A percentile compares a stretch with the other conserved stretches of the same genome.
phyloP scores from a whole-genome alignment of 148 eudicot genomes.

The Nyssa sinensis region DNA sequence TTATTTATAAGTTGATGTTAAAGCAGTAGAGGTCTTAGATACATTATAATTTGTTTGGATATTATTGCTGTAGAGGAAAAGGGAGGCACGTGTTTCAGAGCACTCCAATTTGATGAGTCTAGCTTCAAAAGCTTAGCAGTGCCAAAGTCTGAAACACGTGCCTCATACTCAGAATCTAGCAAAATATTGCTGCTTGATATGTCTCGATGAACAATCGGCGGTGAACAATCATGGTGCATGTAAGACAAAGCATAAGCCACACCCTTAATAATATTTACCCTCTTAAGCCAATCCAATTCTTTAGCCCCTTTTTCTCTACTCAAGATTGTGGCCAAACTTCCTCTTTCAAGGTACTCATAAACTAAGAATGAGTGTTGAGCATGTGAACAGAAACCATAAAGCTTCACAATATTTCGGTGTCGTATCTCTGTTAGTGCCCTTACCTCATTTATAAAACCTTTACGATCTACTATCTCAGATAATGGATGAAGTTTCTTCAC shows the following conservation, averaged over 20 bases:
- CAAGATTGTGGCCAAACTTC: not conserved
- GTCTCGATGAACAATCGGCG: not conserved
- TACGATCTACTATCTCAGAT: constrained; percentile 12
- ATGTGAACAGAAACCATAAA: constrained; percentile 36
- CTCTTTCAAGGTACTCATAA: constrained; percentile 28
- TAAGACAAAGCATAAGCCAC: constrained; percentile 6
- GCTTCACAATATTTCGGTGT: constrained; percentile 45
- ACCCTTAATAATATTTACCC: constrained; percentile 3
- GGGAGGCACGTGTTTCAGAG: too few relatives aligned
- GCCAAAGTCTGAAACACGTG: not conserved
- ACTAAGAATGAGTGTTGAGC: constrained; percentile 30
- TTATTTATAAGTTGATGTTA: too few relatives aligned
- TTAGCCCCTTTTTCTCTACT: not conserved
- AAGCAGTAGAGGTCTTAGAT: too few relatives aligned
- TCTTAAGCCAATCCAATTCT: not conserved
- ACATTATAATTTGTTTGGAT: too few relatives aligned
- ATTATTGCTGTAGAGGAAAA: too few relatives aligned
- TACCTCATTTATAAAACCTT: constrained; percentile 30
- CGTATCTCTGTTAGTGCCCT: constrained; percentile 33
- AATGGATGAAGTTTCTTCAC: constrained; percentile 35
- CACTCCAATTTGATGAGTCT: not conserved
- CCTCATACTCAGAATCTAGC: not conserved
- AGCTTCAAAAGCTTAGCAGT: not conserved
- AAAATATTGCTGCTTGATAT: not conserved
- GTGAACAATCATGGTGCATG: constrained; percentile 11